Percentiles rank a stretch among this genome's conserved stretches.
Evolutionary conservation across 2,329 filamentous ascomycete species (phyloP).

Genomic region (Aspergillus quadrilineatus): DNA sequence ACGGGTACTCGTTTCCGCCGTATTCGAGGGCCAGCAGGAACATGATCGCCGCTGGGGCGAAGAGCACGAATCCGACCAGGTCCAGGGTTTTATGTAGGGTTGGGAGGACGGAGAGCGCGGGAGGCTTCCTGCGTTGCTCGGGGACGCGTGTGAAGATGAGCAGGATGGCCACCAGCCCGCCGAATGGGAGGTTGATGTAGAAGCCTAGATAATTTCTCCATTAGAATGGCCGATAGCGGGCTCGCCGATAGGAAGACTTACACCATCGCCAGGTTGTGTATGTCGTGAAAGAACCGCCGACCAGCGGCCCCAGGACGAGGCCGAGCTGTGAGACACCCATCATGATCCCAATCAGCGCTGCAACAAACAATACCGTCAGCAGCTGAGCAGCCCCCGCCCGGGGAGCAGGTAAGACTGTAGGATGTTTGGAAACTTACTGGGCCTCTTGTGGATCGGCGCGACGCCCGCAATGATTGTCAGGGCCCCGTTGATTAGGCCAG

Average conservation of each 20-base stretch:
- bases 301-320: conserved; percentile 35
- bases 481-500: conserved; percentile 13
- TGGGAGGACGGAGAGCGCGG: conserved; percentile 4
- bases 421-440: not conserved
- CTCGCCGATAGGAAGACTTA: conserved; percentile 6
- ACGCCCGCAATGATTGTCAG: conserved; percentile 13
- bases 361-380: not conserved
- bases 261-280: conserved; percentile 30
- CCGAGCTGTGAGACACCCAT: conserved; percentile 34
- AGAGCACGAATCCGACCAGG: conserved; percentile 49
- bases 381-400: not conserved
- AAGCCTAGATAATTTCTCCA: conserved; percentile 36
- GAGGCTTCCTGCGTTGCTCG: conserved; percentile 5
- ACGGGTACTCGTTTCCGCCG: conserved; percentile 55
- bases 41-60: conserved; percentile 54
- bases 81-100: conserved; percentile 44
- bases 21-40: conserved; percentile 58
- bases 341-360: conserved; percentile 11
- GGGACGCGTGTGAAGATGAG: conserved; percentile 26
- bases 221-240: conserved; percentile 29
- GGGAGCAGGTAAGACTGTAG: not conserved
- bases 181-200: conserved; percentile 56
- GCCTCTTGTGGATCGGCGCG: conserved; percentile 9
- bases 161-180: conserved; percentile 21
- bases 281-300: conserved; percentile 45